A percentile compares a stretch with the other conserved stretches of the same genome.
These are phyloP conservation scores for Sarocladiaceae sp. DNA, from an alignment of 2,329 filamentous ascomycete genomes.

Conservation along the genomic window DNA sequence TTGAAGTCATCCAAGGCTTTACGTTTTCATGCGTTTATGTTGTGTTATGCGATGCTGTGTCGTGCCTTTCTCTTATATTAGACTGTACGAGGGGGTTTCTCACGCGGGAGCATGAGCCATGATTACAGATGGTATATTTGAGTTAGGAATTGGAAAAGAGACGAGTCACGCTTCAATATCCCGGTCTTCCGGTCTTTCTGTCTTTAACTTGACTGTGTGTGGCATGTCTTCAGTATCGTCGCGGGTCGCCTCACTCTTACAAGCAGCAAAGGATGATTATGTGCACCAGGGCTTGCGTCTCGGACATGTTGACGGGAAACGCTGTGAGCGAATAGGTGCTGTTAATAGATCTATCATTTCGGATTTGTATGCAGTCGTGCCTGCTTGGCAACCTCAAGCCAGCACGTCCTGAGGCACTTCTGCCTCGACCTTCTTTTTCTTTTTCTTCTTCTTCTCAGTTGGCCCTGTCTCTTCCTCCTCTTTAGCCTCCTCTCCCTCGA, in stretches of 20 bases:
- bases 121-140: slow-evolving; percentile 4
- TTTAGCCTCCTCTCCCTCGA: slow-evolving; percentile 15
- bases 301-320: no score
- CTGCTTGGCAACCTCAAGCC: no score
- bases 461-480: slow-evolving; percentile 15
- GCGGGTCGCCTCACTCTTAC: no score
- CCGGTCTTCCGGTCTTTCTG: no score
- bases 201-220: no score
- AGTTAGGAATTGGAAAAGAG: not conserved
- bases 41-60: not conserved
- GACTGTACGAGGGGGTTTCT: not conserved
- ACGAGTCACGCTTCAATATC: not conserved
- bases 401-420: slow-evolving; percentile 21
- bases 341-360: no score
- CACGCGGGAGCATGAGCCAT: slow-evolving; percentile 13
- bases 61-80: slow-evolving; percentile 2
- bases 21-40: not conserved
- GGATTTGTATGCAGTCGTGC: no score
- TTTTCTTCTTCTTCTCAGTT: slow-evolving; percentile 33
- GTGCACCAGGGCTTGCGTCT: no score
- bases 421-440: slow-evolving; percentile 35
- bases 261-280: no score
- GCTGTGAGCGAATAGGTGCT: no score
- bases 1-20: not conserved
- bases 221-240: no score